These are phyloP conservation scores for Calonectria hongkongensis DNA, from an alignment of 2,329 filamentous ascomycete species.

Conservation along the genomic window DNA sequence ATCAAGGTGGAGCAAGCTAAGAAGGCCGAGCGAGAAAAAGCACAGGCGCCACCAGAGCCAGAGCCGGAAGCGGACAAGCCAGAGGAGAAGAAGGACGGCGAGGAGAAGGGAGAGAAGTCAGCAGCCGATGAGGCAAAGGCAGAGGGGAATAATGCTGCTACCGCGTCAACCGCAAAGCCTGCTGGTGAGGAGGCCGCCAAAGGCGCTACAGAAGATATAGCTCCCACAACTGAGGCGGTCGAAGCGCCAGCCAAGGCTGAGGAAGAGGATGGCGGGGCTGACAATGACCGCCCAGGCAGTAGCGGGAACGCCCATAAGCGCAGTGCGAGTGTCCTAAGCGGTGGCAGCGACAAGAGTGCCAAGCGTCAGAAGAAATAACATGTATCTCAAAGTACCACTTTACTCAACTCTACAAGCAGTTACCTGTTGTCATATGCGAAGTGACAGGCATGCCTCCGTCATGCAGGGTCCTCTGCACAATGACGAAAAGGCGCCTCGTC, in stretches of 20 bases:
- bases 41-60: constrained; percentile 42
- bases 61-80: constrained; percentile 48
- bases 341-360: constrained; percentile 77
- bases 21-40: constrained; percentile 71
- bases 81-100: constrained; percentile 36
- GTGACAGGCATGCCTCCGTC: constrained; percentile 29
- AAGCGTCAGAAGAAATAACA: constrained; percentile 74
- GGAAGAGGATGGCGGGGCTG: constrained; percentile 50
- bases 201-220: constrained; percentile 37
- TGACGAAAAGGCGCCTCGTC: constrained; percentile 37
- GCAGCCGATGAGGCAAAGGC: constrained; percentile 40
- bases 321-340: constrained; percentile 88
- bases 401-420: constrained; percentile 43
- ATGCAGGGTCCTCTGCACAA: constrained; percentile 31
- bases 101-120: constrained; percentile 42
- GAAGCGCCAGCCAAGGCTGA: constrained; percentile 40
- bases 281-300: constrained; percentile 60
- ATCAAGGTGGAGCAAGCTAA: constrained; percentile 76
- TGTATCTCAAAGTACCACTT: constrained; percentile 51
- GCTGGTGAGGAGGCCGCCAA: constrained; percentile 47
- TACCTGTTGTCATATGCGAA: constrained; percentile 41
- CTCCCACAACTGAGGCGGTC: constrained; percentile 33
- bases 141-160: constrained; percentile 48
- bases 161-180: constrained; percentile 35
- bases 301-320: constrained; percentile 78